Base-by-base conservation (phyloP, 1,284 basidiomycete species). In the Ustilago trichophora region DNA sequence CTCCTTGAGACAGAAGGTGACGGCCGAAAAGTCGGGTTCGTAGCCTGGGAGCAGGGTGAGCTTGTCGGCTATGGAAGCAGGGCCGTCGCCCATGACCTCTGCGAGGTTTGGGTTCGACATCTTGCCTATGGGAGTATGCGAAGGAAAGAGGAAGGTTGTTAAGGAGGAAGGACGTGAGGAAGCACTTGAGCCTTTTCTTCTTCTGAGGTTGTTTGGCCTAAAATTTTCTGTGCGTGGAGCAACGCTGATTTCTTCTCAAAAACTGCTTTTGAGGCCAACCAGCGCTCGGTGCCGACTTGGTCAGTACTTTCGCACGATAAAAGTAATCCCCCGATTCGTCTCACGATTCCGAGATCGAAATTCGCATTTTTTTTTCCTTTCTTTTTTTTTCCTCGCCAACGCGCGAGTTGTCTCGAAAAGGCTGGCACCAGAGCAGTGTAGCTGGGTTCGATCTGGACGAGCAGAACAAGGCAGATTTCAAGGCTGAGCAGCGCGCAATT, bases 1-100 rank as follows among this genome's bases (percentile, higher is more conserved):
- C 80, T 96, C 89, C 80, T 90, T 86, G 41, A 98, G 90, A 80
- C 91, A 91, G 83, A 90, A 98, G 1, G 95, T 97, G 16, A 91
- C 93, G 2, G 92, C 89, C 27, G 92, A 91, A 72, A 94, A 85
- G 82, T 95, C 92, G 8, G 88, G 84, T 48, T 89, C 85, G 38
- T 90, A 89, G 48, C 92, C 92, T 16, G 85, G 85, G 15, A 88
- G 83, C 36, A 70, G 32, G 11, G 60, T 65, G 32, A 70, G 52
- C 54, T 62, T 70, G 55, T 70, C 67, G 18, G 57, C 25, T 56
- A 65, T 46, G 13, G 67, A 60, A 37, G 57, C 54, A 12, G 67
- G 67, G 38, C 67, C 62, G 18, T 64, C 67, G 26, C 48, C 60
- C 67, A 70, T 65, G 31, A 62, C 62, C 67, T 70, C 67, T 41